Evolutionary conservation across 176 grass and related monocot species (phyloP).

Genomic region (Juncus inflexus): DNA sequence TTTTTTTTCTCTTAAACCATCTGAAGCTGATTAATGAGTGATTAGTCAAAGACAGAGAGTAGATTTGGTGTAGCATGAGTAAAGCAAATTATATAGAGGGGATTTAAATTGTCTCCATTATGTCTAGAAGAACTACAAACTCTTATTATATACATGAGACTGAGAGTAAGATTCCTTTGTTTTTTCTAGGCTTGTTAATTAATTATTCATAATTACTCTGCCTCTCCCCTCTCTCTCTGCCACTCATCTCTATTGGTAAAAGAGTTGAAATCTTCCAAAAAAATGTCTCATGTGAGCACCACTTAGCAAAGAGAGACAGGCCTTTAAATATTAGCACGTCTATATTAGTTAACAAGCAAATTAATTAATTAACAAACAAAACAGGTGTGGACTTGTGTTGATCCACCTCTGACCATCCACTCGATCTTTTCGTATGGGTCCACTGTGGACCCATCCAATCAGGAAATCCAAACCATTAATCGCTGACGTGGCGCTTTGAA

Average conservation of each 20-base stretch:
- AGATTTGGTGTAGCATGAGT: constrained; percentile 29
- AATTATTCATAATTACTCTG: constrained; percentile 29
- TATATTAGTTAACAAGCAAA: too few species aligned
- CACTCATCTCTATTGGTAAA: constrained; percentile 2
- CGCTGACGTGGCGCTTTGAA: too few species aligned
- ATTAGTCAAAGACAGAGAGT: constrained; percentile 40
- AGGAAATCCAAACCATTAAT: too few species aligned
- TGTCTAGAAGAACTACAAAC: constrained; percentile 36
- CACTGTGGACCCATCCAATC: too few species aligned
- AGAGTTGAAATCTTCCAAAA: constrained; percentile 41
- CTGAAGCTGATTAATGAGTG: constrained; percentile 7
- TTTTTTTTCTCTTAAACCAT: constrained; percentile 21
- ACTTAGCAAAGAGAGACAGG: constrained; percentile 34
- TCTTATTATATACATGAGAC: constrained; percentile 2
- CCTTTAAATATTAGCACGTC: constrained; percentile 24
- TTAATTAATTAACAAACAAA: too few species aligned
- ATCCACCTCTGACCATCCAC: too few species aligned
- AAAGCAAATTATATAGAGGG: constrained; percentile 11
- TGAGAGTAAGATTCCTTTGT: constrained; percentile 52
- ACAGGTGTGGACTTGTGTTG: too few species aligned
- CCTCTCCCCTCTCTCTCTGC: background rate
- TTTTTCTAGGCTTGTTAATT: constrained; percentile 40
- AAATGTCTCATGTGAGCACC: constrained; percentile 68
- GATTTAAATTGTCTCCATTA: constrained; percentile 33
- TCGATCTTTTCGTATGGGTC: too few species aligned